A percentile compares a stretch with the other conserved stretches of the same genome.
These are phyloP conservation scores for Metrosideros polymorpha DNA, from an alignment of 441 rosid genomes.

Conservation along the genomic window DNA sequence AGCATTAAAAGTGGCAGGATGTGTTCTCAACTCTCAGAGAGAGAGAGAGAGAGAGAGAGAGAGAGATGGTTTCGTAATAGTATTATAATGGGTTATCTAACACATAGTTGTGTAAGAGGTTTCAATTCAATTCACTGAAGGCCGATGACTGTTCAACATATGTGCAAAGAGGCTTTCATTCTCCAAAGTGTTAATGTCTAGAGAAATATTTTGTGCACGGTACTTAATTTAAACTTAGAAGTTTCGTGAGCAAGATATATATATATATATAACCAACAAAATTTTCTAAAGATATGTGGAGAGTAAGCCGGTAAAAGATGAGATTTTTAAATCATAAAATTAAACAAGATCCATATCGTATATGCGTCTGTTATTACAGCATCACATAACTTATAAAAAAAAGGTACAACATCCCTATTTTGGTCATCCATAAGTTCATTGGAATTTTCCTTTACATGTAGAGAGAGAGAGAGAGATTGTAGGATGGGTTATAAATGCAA, in stretches of 20 bases:
- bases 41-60: not conserved
- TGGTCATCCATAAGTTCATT: not conserved
- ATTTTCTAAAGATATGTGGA: not conserved
- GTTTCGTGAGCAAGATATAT: not conserved
- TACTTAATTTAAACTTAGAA: not conserved
- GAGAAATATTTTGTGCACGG: not conserved
- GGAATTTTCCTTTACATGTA: not conserved
- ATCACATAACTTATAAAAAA: not conserved
- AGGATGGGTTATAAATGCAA: not conserved
- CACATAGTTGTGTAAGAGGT: not conserved
- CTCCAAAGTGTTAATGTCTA: not conserved
- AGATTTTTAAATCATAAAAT: not conserved
- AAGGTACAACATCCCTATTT: not conserved
- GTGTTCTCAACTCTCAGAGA: not conserved
- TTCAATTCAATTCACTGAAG: not conserved
- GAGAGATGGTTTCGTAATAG: not conserved
- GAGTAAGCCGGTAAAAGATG: not conserved
- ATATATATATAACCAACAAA: not conserved
- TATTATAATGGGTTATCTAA: conserved; percentile 2
- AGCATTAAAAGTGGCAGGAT: conserved; percentile 16
- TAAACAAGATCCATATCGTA: not conserved
- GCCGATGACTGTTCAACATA: not conserved
- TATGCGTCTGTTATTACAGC: not conserved
- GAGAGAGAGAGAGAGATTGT: not conserved
- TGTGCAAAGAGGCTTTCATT: not conserved